Conservation (phyloP, 208 protist species). For the Acanthamoeba castellanii region DNA sequence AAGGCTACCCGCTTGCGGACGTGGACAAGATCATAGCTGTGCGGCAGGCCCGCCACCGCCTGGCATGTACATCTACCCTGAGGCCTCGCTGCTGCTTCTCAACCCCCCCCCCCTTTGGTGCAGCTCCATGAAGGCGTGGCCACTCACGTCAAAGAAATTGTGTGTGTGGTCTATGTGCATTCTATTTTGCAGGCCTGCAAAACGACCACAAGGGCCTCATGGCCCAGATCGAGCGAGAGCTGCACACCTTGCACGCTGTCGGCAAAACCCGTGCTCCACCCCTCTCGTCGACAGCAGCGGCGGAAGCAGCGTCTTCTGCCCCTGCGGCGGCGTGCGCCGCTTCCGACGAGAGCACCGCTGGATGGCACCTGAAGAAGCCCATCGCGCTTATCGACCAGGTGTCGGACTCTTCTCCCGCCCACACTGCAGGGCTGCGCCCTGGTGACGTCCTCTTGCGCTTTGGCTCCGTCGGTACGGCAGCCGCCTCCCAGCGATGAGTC, state of each 20-base stretch:
- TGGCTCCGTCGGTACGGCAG: neutral
- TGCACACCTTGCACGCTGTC: slow-evolving; percentile 15
- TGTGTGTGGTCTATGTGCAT: too few species aligned
- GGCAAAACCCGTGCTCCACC: neutral
- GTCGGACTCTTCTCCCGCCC: neutral
- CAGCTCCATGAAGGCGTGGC: too few species aligned
- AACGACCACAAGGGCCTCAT: slow-evolving; percentile 62
- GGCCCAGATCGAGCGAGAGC: slow-evolving; percentile 27
- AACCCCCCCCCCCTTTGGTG: too few species aligned
- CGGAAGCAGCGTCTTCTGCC: too few species aligned
- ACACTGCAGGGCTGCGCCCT: neutral
- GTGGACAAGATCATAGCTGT: slow-evolving; percentile 65
- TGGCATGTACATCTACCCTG: slow-evolving; percentile 26
- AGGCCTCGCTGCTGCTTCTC: neutral
- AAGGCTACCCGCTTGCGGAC: slow-evolving; percentile 31
- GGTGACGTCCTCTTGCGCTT: neutral
- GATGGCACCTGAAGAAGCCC: neutral
- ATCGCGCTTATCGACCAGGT: neutral
- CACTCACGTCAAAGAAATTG: too few species aligned
- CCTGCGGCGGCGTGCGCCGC: neutral
- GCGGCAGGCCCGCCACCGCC: neutral
- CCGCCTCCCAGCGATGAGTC: too few species aligned
- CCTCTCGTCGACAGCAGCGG: neutral
- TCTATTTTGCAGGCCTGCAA: slow-evolving; percentile 64
- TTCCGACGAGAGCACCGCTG: neutral